Evolutionary conservation across 192 early-diverging fungal genomes (phyloP).

Genomic region (Thamnidium elegans): DNA sequence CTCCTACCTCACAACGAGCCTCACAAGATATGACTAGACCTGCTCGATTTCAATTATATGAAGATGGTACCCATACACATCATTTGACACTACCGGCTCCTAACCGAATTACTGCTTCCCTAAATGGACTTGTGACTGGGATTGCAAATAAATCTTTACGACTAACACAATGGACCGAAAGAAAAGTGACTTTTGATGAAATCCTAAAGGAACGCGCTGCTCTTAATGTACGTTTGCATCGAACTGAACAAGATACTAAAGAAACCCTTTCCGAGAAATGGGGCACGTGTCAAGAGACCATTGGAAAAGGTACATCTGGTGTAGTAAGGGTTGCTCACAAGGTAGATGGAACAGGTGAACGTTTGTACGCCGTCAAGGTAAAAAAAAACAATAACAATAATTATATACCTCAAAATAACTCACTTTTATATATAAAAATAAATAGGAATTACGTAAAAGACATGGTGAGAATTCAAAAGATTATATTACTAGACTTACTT

Average conservation of each 20-base stretch:
- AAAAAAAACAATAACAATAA: not conserved
- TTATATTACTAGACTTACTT: conserved; percentile 54
- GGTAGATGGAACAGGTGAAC: conserved; percentile 21
- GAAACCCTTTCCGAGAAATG: conserved; percentile 34
- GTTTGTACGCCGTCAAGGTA: conserved; percentile 47
- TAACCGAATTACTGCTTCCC: conserved; percentile 17
- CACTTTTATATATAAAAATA: not conserved
- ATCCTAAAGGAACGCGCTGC: conserved; percentile 16
- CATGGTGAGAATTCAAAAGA: conserved; percentile 45
- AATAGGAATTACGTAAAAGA: conserved; percentile 83
- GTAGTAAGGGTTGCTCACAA: conserved; percentile 42
- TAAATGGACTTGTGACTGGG: conserved; percentile 25
- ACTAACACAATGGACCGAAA: conserved; percentile 15
- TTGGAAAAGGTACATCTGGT: conserved; percentile 46
- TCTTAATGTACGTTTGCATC: conserved; percentile 12
- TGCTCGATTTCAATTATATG: conserved; percentile 28
- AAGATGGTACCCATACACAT: conserved; percentile 34
- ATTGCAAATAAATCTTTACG: conserved; percentile 6
- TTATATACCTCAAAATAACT: not conserved
- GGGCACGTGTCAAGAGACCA: conserved; percentile 40
- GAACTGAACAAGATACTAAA: conserved; percentile 24
- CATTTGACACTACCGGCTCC: conserved; percentile 28
- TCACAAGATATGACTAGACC: too few relatives aligned
- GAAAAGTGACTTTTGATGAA: conserved; percentile 13
- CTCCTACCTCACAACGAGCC: too few relatives aligned